Percentiles rank a stretch among this genome's conserved stretches.
phyloP scores from a whole-genome alignment of 108 stramenopile genomes.

The Pseudonitzschia pungens region DNA sequence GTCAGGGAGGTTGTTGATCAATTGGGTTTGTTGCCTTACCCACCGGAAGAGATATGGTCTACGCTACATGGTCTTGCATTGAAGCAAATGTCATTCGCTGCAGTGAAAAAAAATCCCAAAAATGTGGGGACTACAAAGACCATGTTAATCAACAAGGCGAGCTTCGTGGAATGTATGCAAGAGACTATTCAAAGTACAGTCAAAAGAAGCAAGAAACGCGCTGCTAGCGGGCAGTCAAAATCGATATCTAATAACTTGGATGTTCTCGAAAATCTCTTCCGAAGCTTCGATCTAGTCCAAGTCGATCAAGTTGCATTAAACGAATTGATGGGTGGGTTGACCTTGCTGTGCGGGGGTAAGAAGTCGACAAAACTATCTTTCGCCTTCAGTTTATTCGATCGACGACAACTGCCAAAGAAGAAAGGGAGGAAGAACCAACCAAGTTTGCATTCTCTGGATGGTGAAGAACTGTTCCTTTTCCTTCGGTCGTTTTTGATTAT shows the following conservation, averaged over 20 bases:
- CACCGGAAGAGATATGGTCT: slow-evolving; percentile 70
- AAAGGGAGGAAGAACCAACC: slow-evolving; percentile 42
- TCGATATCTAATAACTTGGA: slow-evolving; percentile 38
- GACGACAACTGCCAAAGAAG: slow-evolving; percentile 22
- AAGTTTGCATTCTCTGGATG: slow-evolving; percentile 40
- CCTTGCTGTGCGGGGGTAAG: slow-evolving; percentile 82
- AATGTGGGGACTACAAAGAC: slow-evolving; percentile 21
- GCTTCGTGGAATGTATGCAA: slow-evolving; percentile 74
- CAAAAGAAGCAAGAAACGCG: slow-evolving; percentile 34
- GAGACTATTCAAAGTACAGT: slow-evolving; percentile 38
- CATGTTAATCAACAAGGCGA: slow-evolving; percentile 55
- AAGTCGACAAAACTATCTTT: slow-evolving; percentile 86
- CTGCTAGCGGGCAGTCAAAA: slow-evolving; percentile 33
- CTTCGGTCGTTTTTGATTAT: slow-evolving; percentile 83
- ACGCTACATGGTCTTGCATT: slow-evolving; percentile 33
- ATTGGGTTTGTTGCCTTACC: slow-evolving; percentile 59
- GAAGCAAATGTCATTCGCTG: slow-evolving; percentile 14
- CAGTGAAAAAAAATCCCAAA: slow-evolving; percentile 23
- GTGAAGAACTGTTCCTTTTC: slow-evolving; percentile 70
- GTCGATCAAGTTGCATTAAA: slow-evolving; percentile 67
- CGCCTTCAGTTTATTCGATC: slow-evolving; percentile 81
- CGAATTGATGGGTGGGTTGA: slow-evolving; percentile 88
- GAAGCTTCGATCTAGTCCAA: slow-evolving; percentile 79
- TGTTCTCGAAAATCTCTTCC: slow-evolving; percentile 74
- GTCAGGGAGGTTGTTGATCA: slow-evolving; percentile 77